Percentiles rank a stretch among this genome's conserved stretches.
These are phyloP conservation scores for Arthrobotrys sinensis DNA, from an alignment of 2,329 filamentous ascomycete species.

Conservation along the genomic window DNA sequence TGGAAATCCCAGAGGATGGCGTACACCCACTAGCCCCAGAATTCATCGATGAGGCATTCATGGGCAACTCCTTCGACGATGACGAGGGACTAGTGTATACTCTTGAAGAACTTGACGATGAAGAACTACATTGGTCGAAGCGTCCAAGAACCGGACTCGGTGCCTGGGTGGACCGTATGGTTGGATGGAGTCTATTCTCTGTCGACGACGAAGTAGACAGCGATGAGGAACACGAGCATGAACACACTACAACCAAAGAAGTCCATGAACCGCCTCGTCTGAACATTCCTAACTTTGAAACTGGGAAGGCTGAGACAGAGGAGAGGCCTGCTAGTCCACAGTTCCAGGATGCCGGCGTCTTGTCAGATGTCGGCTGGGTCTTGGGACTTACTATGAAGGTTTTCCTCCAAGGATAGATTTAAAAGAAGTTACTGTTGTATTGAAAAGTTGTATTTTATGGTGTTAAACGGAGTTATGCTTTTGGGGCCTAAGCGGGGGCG, in stretches of 20 bases:
- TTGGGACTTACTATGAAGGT: slow-evolving; percentile 77
- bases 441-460: slow-evolving; percentile 23
- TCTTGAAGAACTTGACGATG: slow-evolving; percentile 66
- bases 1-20: slow-evolving; percentile 73
- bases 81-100: slow-evolving; percentile 67
- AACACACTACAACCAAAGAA: slow-evolving; percentile 47
- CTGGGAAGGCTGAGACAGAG: slow-evolving; percentile 67
- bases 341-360: slow-evolving; percentile 72
- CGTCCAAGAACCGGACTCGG: slow-evolving; percentile 63
- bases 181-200: slow-evolving; percentile 56
- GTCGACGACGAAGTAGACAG: slow-evolving; percentile 59
- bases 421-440: not conserved
- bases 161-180: slow-evolving; percentile 60
- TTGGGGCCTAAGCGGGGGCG: not conserved
- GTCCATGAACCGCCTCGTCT: slow-evolving; percentile 33
- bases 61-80: slow-evolving; percentile 68
- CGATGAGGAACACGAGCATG: slow-evolving; percentile 63
- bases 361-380: slow-evolving; percentile 79
- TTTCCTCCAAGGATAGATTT: slow-evolving; percentile 69
- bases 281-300: slow-evolving; percentile 44
- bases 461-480: slow-evolving; percentile 25
- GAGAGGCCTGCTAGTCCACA: slow-evolving; percentile 64
- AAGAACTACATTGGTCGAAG: slow-evolving; percentile 63
- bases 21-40: slow-evolving; percentile 68
- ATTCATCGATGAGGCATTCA: slow-evolving; percentile 71